These are phyloP conservation scores for Ganoderma lucidum DNA, from an alignment of 1,284 basidiomycete species.

Conservation along the genomic window DNA sequence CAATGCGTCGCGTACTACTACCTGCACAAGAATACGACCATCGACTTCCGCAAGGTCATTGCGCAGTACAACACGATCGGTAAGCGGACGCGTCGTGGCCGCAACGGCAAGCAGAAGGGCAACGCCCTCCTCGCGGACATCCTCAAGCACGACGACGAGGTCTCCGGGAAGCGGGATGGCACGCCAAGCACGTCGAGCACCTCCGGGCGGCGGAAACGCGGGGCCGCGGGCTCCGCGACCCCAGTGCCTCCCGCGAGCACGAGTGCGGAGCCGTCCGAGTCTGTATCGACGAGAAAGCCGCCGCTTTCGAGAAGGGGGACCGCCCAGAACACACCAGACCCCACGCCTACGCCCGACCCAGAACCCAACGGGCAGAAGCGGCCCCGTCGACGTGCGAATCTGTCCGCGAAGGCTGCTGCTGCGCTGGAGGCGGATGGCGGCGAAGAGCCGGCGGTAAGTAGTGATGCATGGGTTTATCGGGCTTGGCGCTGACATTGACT, in stretches of 20 bases:
- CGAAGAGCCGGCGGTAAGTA: constrained; percentile 48
- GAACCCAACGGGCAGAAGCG: constrained; percentile 60
- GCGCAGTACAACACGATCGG: constrained; percentile 64
- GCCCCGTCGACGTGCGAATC: constrained; percentile 44
- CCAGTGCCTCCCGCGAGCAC: constrained; percentile 12
- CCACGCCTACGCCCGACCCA: constrained; percentile 66
- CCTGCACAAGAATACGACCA: constrained; percentile 88
- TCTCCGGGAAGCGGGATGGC: constrained; percentile 44
- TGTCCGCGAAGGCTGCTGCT: constrained; percentile 38
- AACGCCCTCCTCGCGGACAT: constrained; percentile 84
- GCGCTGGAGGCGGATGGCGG: constrained; percentile 37
- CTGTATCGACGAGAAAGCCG: constrained; percentile 35
- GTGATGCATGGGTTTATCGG: neutral
- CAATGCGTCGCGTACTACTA: constrained; percentile 97
- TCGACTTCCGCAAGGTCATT: constrained; percentile 86
- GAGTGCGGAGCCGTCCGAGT: constrained; percentile 32
- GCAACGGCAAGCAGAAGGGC: constrained; percentile 72
- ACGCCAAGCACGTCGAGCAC: constrained; percentile 30
- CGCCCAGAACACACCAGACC: constrained; percentile 52
- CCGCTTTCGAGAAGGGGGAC: constrained; percentile 50
- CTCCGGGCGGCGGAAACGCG: constrained; percentile 33
- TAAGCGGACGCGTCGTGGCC: constrained; percentile 66
- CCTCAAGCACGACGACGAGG: constrained; percentile 76
- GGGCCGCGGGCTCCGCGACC: constrained; percentile 13
- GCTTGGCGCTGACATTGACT: neutral